Evolutionary conservation across 2,329 filamentous ascomycete genomes (phyloP), one percentile per base, ranked within the genome.

Genomic region (Cryphonectria radicalis): DNA sequence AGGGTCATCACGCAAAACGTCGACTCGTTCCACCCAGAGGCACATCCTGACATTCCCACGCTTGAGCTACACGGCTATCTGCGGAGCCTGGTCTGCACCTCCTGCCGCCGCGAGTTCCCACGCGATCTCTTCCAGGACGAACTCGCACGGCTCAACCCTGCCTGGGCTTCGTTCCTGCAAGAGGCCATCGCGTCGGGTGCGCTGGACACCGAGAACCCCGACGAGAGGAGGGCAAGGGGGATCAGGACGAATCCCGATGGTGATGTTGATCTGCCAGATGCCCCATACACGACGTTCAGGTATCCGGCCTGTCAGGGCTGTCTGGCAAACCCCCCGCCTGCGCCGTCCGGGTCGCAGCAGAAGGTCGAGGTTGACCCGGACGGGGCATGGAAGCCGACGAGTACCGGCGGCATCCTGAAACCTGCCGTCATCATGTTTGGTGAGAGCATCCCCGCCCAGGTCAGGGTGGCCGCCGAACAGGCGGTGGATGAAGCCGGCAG

Each of bases 351-450:
- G 4, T 84, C 83, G 1, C 82, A 78, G 72, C 84, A 86, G 25
- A 82, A 80, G 37, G 90, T 98, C 1, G 85, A 92, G 73, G 88
- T 92, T 17, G 95, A 98, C 77, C 76, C 78, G 0, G 94, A 98
- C 68, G 95, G 95, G 0, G 95, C 94, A 0, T 97, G 92, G 93
- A 82, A 85, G 55, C 76, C 85, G 7, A 82, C 83, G 0, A 91
- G 89, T 75, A 90, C 87, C 2, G 93, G 90, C 0, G 96, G 95
- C 2, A 89, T 98, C 53, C 80, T 99, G 69, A 98, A 98, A 78
- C 96, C 96, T 4, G 93, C 93, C 0, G 95, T 99, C 2, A 91
- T 95, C 76, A 98, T 98, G 94, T 98, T 98, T 79, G 96, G 96
- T 22, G 96, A 98, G 81, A 95, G 90, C 72, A 97, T 98, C 66